Conservation (phyloP, 148 eudicot genomes). For the Rheum nobile region DNA sequence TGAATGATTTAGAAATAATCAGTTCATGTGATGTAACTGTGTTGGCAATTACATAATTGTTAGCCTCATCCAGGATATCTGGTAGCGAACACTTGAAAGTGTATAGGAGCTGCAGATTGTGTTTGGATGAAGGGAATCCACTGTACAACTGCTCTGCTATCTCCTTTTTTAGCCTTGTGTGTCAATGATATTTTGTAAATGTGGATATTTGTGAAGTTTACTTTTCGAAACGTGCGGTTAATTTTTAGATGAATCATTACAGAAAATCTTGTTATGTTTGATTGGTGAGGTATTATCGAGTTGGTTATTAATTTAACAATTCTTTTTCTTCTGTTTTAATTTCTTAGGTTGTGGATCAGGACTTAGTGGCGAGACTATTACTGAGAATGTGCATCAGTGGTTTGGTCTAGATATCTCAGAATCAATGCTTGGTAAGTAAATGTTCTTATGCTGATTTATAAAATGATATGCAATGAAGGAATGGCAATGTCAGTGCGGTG, state of each 20-base stretch:
- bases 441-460: constrained; percentile 4
- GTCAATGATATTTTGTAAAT: not conserved
- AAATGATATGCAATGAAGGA: not conserved
- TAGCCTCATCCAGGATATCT: too few species aligned
- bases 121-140: too few species aligned
- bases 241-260: not conserved
- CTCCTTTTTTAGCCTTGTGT: not conserved
- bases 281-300: not conserved
- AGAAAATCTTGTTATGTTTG: not conserved
- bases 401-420: constrained; percentile 90
- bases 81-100: too few species aligned
- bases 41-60: too few species aligned
- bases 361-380: constrained; percentile 88
- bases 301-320: not conserved
- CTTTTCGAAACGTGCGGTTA: not conserved
- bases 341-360: constrained; percentile 91
- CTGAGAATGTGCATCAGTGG: constrained; percentile 89
- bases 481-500: not conserved
- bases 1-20: too few species aligned
- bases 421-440: constrained; percentile 70
- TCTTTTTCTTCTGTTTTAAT: not conserved
- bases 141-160: not conserved
- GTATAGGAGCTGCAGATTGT: too few species aligned
- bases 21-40: too few species aligned
- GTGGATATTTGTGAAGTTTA: not conserved